Conservation (phyloP, 495 filamentous ascomycete genomes). For the Neurospora sp. region DNA sequence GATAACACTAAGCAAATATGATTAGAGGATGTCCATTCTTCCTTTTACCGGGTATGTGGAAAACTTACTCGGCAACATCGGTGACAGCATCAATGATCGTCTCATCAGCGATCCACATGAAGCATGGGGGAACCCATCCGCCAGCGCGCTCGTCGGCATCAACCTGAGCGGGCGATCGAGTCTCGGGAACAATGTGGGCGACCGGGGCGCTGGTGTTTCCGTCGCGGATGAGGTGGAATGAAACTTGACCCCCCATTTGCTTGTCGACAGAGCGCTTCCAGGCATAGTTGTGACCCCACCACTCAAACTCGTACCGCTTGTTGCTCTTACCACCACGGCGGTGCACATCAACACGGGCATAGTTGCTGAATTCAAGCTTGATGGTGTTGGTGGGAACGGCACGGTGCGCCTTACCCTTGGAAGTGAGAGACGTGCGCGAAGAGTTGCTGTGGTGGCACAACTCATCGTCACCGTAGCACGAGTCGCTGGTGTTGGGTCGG, state of each 20-base stretch:
- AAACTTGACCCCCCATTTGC: slow-evolving; percentile 44
- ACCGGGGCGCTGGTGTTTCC: slow-evolving; percentile 50
- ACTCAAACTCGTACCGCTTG: slow-evolving; percentile 84
- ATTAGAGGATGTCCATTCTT: slow-evolving; percentile 13
- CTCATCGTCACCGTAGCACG: slow-evolving; percentile 39
- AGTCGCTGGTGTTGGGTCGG: slow-evolving; percentile 36
- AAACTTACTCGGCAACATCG: slow-evolving; percentile 88
- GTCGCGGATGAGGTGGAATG: slow-evolving; percentile 68
- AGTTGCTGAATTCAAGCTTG: slow-evolving; percentile 93
- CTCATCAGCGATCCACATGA: slow-evolving; percentile 76
- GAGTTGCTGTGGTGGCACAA: slow-evolving; percentile 29
- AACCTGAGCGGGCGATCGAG: slow-evolving; percentile 56
- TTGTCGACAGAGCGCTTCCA: slow-evolving; percentile 70
- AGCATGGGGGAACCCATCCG: slow-evolving; percentile 85
- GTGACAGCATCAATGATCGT: slow-evolving; percentile 53
- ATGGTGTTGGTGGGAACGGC: slow-evolving; percentile 55
- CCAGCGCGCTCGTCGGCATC: slow-evolving; percentile 68
- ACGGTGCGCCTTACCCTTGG: slow-evolving; percentile 23
- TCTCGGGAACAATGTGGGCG: slow-evolving; percentile 80
- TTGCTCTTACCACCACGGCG: slow-evolving; percentile 57
- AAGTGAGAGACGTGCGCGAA: slow-evolving; percentile 23
- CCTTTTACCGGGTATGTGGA: neutral
- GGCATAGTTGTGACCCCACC: slow-evolving; percentile 77
- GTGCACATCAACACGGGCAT: slow-evolving; percentile 80
- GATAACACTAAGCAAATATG: slow-evolving; percentile 52